phyloP scores from a whole-genome alignment of 2,329 filamentous ascomycete species.

The Monilinia vaccinii-corymbosi region DNA sequence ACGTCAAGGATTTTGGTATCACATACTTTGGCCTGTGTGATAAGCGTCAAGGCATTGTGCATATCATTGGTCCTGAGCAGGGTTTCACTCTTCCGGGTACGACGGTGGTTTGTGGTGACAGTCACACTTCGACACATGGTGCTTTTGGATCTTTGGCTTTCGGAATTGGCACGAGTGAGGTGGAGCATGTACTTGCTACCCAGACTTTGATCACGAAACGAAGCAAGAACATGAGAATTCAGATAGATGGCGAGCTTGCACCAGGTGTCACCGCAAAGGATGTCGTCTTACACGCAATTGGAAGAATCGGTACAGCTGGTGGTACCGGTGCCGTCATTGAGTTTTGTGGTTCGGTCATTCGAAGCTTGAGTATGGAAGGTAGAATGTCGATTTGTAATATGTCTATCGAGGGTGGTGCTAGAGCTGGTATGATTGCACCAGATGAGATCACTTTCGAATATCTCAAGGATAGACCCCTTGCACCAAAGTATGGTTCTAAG shows the following conservation, averaged over 20 bases:
- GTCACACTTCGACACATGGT: constrained; percentile 95
- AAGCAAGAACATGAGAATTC: constrained; percentile 98
- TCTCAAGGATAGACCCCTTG: constrained; percentile 81
- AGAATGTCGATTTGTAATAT: constrained; percentile 99
- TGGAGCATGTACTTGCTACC: constrained; percentile 95
- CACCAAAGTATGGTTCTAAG: constrained; percentile 67
- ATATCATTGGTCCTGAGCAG: constrained; percentile 97
- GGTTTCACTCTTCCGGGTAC: constrained; percentile 96
- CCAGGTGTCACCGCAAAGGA: constrained; percentile 96
- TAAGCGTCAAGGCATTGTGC: constrained; percentile 95
- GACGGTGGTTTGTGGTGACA: constrained; percentile 95
- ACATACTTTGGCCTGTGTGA: constrained; percentile 96
- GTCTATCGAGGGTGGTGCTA: constrained; percentile 92
- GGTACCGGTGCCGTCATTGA: constrained; percentile 94
- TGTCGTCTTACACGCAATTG: constrained; percentile 86
- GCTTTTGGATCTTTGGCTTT: constrained; percentile 93
- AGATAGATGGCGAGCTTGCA: constrained; percentile 82
- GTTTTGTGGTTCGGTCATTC: constrained; percentile 92
- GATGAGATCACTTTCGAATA: constrained; percentile 94
- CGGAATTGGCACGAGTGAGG: constrained; percentile 95
- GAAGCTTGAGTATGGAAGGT: constrained; percentile 84
- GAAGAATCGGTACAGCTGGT: constrained; percentile 87
- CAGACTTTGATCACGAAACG: constrained; percentile 90
- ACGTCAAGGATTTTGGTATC: constrained; percentile 91
- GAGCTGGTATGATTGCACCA: constrained; percentile 94